Percentiles rank a stretch among this genome's conserved stretches.
Evolutionary conservation across 345 rosid genomes (phyloP).

Genomic region (Tarenaya hassleriana): DNA sequence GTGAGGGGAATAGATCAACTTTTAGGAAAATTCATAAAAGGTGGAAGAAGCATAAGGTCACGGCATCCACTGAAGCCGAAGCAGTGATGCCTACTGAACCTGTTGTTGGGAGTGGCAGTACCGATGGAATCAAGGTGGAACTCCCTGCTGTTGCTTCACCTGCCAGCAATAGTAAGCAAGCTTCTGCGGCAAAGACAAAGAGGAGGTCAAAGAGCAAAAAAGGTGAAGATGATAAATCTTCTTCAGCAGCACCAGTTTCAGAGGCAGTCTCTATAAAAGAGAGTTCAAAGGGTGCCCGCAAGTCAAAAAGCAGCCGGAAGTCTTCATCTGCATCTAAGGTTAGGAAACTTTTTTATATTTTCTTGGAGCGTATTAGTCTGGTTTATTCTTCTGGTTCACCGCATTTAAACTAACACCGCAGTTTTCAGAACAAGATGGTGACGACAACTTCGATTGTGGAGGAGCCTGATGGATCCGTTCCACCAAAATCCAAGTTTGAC

Average conservation of each 20-base stretch:
- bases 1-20: constrained; percentile 15
- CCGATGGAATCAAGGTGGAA: constrained; percentile 13
- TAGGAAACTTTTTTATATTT: constrained; percentile 26
- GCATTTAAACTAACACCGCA: constrained; percentile 28
- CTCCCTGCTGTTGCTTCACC: constrained; percentile 27
- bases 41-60: constrained; percentile 34
- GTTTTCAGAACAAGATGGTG: constrained; percentile 38
- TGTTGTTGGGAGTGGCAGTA: constrained; percentile 25
- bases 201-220: constrained; percentile 40
- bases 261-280: constrained; percentile 26
- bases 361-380: constrained; percentile 14
- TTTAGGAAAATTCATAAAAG: constrained; percentile 25
- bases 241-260: constrained; percentile 26
- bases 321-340: constrained; percentile 31
- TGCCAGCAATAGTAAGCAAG: constrained; percentile 19
- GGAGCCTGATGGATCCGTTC: constrained; percentile 29
- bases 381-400: constrained; percentile 8
- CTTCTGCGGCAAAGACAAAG: constrained; percentile 32
- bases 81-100: constrained; percentile 26
- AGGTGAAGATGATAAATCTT: constrained; percentile 30
- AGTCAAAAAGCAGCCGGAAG: constrained; percentile 20
- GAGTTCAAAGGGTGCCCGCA: constrained; percentile 24
- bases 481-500: constrained; percentile 33
- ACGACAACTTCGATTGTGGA: constrained; percentile 20
- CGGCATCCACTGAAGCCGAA: constrained; percentile 27